Evolutionary conservation across 225 moss, liverwort and hornwort species (phyloP).

Genomic region (Thuidium tamariscinum): DNA sequence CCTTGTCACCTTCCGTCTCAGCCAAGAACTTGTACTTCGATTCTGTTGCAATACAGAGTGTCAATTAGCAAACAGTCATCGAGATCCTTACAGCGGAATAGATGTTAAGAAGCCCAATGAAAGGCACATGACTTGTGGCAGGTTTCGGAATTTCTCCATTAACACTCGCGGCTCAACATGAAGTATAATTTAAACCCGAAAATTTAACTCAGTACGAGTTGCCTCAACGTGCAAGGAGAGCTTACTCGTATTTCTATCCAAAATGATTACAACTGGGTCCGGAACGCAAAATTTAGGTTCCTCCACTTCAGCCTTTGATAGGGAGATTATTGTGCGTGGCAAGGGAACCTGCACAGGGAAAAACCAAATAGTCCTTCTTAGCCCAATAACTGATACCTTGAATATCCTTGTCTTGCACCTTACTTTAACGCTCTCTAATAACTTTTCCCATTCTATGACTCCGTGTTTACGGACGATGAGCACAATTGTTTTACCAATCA

Average conservation of each 20-base stretch:
- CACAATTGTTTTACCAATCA: not conserved
- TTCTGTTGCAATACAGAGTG: slow-evolving; percentile 29
- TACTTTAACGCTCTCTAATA: not conserved
- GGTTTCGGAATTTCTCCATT: not conserved
- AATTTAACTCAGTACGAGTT: not conserved
- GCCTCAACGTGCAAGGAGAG: not conserved
- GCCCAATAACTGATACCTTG: not conserved
- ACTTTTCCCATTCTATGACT: not conserved
- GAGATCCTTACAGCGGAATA: not conserved
- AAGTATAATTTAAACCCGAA: not conserved
- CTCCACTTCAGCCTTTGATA: slow-evolving; percentile 80
- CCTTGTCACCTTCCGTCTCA: slow-evolving; percentile 67
- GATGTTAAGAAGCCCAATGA: not conserved
- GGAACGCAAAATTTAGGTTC: slow-evolving; percentile 50
- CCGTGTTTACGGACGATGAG: not conserved
- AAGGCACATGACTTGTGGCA: not conserved
- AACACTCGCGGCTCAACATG: not conserved
- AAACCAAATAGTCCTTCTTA: not conserved
- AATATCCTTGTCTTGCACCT: not conserved
- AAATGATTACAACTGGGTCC: slow-evolving; percentile 58
- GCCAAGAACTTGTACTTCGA: slow-evolving; percentile 71
- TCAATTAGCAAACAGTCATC: not conserved
- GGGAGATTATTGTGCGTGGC: slow-evolving; percentile 59
- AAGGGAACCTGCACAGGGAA: slow-evolving; percentile 39
- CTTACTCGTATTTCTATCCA: slow-evolving; percentile 79